These are phyloP conservation scores for Elsinoe necatrix DNA, from an alignment of 2,329 filamentous ascomycete genomes.

Conservation along the genomic window DNA sequence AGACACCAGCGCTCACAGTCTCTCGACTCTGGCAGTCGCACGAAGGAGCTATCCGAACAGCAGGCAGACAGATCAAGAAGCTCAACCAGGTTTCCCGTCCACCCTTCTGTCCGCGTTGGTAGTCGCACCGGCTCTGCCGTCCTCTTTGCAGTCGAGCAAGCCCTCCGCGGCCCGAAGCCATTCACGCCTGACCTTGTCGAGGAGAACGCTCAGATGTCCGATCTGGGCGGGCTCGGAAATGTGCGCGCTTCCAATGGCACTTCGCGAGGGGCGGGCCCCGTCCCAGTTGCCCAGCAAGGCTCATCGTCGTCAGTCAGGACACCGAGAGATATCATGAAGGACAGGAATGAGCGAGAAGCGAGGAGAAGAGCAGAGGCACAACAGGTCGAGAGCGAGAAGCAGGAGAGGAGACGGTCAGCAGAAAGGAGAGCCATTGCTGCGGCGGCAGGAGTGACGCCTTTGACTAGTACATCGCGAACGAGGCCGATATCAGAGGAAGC, in stretches of 20 bases:
- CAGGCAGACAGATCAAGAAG: constrained; percentile 15
- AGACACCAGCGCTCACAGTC: constrained; percentile 37
- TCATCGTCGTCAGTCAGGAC: constrained; percentile 58
- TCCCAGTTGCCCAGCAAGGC: constrained; percentile 41
- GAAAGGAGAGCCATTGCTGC: constrained; percentile 51
- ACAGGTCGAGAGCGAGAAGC: constrained; percentile 35
- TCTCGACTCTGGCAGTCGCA: constrained; percentile 33
- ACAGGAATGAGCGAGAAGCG: constrained; percentile 68
- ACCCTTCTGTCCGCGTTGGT: constrained; percentile 61
- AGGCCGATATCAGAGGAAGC: not conserved
- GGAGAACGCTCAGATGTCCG: constrained; percentile 87
- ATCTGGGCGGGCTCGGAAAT: constrained; percentile 59
- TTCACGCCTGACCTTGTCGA: constrained; percentile 81
- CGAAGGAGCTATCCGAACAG: constrained; percentile 19
- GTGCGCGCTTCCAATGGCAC: constrained; percentile 50
- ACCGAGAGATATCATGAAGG: constrained; percentile 85
- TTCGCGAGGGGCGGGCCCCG: constrained; percentile 42
- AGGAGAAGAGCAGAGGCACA: constrained; percentile 52
- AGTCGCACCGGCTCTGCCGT: constrained; percentile 81
- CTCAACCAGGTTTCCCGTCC: constrained; percentile 34
- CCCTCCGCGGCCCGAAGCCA: constrained; percentile 68
- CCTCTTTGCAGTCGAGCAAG: constrained; percentile 85
- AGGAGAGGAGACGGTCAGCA: constrained; percentile 44
- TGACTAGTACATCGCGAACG: constrained; percentile 1
- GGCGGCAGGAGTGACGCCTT: constrained; percentile 27